Evolutionary conservation across 2,329 filamentous ascomycete genomes (phyloP).

Genomic region (Teratosphaeria nubilosa): DNA sequence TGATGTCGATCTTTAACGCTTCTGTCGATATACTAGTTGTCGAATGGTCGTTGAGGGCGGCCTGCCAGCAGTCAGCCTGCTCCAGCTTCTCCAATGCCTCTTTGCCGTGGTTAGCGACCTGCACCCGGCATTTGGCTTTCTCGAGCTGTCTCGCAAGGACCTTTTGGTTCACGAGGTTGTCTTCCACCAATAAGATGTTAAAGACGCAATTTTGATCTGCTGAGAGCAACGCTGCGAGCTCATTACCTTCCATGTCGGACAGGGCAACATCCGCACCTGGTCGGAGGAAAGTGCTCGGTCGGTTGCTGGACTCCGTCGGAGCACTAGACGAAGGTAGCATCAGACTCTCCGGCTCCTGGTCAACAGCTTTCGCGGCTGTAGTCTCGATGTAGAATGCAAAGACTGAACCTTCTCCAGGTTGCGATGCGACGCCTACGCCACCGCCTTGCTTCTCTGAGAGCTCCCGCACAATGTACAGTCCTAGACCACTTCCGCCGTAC

Average conservation of each 20-base stretch:
- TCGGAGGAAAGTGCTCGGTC: neutral
- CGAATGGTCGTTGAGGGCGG: neutral
- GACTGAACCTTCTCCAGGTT: constrained; percentile 49
- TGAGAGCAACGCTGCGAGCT: neutral
- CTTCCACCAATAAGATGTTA: constrained; percentile 3
- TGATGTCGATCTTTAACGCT: constrained; percentile 8
- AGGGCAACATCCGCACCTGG: neutral
- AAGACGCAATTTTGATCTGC: neutral
- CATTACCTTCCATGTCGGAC: no score
- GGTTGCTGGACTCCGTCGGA: neutral
- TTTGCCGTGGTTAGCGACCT: constrained; percentile 17
- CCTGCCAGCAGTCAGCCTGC: constrained; percentile 6
- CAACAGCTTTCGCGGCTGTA: neutral
- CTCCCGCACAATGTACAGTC: constrained; percentile 57
- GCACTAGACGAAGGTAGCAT: neutral
- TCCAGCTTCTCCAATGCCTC: constrained; percentile 14
- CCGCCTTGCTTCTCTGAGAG: constrained; percentile 62
- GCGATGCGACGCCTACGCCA: constrained; percentile 54
- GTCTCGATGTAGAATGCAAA: constrained; percentile 58
- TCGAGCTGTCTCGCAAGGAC: constrained; percentile 16
- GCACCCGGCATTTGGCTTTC: constrained; percentile 12
- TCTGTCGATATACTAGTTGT: neutral
- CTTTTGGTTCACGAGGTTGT: constrained; percentile 20
- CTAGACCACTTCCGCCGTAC: constrained; percentile 50
- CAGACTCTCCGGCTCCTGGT: neutral